Percentiles rank a stretch among this genome's conserved stretches.
These are phyloP conservation scores for Kluyveromyces siamensis DNA, from an alignment of 805 yeast species.

Conservation along the genomic window DNA sequence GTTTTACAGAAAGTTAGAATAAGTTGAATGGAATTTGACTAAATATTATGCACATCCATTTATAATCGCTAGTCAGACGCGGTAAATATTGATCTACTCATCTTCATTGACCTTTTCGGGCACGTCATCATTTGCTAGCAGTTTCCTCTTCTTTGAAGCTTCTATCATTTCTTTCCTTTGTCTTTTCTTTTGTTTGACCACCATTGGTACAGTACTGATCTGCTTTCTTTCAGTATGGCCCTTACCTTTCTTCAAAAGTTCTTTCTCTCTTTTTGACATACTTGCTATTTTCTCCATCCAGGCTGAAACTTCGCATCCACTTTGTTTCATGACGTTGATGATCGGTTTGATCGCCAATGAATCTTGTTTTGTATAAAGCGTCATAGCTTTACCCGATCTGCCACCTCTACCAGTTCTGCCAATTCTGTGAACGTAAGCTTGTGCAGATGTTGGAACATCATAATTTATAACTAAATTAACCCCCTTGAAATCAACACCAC, in stretches of 20 bases:
- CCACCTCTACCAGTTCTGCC: constrained; percentile 99
- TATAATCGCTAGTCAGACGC: not conserved
- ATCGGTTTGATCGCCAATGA: constrained; percentile 66
- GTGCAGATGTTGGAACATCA: constrained; percentile 91
- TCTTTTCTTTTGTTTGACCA: constrained; percentile 54
- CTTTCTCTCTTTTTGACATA: constrained; percentile 54
- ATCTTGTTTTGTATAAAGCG: constrained; percentile 91
- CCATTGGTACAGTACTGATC: constrained; percentile 77
- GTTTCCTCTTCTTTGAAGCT: constrained; percentile 59
- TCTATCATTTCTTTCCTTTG: constrained; percentile 63
- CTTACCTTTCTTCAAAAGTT: constrained; percentile 46
- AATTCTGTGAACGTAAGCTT: constrained; percentile 92
- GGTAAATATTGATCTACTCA: not conserved
- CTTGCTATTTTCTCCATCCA: constrained; percentile 78
- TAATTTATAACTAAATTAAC: constrained; percentile 90
- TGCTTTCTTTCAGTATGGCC: constrained; percentile 46
- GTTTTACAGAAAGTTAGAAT: not conserved
- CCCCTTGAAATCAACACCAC: constrained; percentile 97
- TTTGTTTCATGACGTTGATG: constrained; percentile 90
- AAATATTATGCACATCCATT: not conserved
- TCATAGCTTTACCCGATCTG: constrained; percentile 74
- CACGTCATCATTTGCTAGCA: not conserved
- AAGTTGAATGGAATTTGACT: not conserved
- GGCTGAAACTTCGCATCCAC: constrained; percentile 62
- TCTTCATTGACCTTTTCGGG: not conserved